Evolutionary conservation across 345 rosid genomes (phyloP).

Genomic region (Brassica cretica): DNA sequence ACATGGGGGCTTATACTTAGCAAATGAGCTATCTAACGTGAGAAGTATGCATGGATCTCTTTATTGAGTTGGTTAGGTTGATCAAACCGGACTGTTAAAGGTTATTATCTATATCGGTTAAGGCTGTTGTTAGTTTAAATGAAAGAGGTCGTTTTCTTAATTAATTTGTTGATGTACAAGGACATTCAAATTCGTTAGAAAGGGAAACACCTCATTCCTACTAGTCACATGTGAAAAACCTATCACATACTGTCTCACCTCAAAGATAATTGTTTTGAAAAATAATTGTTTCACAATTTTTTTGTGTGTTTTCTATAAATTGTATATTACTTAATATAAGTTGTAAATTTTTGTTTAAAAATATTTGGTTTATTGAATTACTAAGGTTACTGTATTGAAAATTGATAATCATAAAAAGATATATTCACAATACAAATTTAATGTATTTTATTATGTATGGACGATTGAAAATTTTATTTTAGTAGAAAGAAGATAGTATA

Average conservation of each 20-base stretch:
- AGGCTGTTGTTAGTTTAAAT: background rate
- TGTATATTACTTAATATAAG: too few species aligned
- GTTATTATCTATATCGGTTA: constrained; percentile 13
- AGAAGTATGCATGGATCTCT: background rate
- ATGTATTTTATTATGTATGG: too few species aligned
- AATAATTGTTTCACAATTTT: too few species aligned
- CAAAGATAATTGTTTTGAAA: background rate
- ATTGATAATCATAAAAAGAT: too few species aligned
- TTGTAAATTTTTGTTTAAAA: too few species aligned
- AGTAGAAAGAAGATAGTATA: too few species aligned
- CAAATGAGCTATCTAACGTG: constrained; percentile 7
- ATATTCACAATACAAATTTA: too few species aligned
- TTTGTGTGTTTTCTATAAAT: background rate
- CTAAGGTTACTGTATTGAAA: too few species aligned
- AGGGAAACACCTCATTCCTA: background rate
- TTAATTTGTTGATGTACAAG: background rate
- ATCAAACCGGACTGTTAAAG: background rate
- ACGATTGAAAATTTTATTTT: too few species aligned
- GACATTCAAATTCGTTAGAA: background rate
- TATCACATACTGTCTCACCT: background rate
- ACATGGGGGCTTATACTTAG: background rate
- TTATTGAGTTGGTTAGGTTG: background rate
- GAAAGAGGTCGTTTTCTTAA: constrained; percentile 3
- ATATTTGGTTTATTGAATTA: too few species aligned
- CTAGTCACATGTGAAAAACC: too few species aligned